A percentile compares a stretch with the other conserved stretches of the same genome.
These are phyloP conservation scores for Torrubiellomyces zombiae DNA, from an alignment of 2,329 filamentous ascomycete species.

Conservation along the genomic window DNA sequence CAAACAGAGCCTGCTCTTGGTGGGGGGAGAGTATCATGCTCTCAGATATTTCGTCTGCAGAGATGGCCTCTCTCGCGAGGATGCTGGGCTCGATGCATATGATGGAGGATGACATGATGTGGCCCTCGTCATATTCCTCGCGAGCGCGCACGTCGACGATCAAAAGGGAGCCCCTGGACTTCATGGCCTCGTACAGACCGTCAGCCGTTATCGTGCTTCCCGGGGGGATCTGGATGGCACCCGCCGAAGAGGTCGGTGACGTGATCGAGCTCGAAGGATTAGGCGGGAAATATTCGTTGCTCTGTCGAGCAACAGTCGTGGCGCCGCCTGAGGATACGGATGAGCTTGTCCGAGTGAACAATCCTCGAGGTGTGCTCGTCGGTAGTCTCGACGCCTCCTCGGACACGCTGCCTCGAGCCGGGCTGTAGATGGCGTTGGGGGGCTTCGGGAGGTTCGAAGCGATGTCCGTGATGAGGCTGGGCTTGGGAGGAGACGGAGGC, in stretches of 20 bases:
- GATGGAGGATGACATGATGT: constrained; percentile 68
- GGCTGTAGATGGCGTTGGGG: constrained; percentile 62
- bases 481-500: constrained; percentile 23
- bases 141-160: constrained; percentile 75
- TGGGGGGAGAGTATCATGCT: constrained; percentile 54
- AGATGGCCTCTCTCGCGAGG: constrained; percentile 49
- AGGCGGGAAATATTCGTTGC: constrained; percentile 15
- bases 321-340: constrained; percentile 19
- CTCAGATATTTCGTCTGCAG: constrained; percentile 45
- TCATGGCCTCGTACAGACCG: constrained; percentile 55
- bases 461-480: constrained; percentile 31
- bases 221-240: constrained; percentile 30
- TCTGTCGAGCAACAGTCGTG: constrained; percentile 12
- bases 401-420: constrained; percentile 54
- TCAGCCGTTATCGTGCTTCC: constrained; percentile 46
- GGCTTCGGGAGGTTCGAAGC: constrained; percentile 47
- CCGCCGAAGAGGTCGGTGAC: constrained; percentile 21
- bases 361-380: constrained; percentile 44
- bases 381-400: constrained; percentile 49
- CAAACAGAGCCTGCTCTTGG: constrained; percentile 62
- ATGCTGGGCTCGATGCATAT: constrained; percentile 81
- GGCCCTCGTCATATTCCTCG: constrained; percentile 69
- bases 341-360: constrained; percentile 44
- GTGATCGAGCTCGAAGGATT: constrained; percentile 11
- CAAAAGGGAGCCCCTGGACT: constrained; percentile 43